Conservation (phyloP, 2,329 filamentous ascomycete genomes). For the Ceratocystis huliohia region DNA sequence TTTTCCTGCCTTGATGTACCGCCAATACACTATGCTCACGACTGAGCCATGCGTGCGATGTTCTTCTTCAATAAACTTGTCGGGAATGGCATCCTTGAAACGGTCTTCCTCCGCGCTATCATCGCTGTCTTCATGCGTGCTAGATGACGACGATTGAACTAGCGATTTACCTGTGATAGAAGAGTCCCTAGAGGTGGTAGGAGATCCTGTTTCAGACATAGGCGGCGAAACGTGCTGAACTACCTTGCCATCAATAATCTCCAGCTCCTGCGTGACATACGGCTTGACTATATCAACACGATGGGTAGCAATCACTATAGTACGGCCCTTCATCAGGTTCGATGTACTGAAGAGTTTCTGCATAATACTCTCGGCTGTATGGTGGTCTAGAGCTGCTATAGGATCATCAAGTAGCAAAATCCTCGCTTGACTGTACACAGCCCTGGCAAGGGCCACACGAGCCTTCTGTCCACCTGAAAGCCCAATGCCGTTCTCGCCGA, state of each 20-base stretch:
- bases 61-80: conserved; percentile 72
- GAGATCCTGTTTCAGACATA: not conserved
- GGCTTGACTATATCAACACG: conserved; percentile 62
- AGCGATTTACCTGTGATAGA: not conserved
- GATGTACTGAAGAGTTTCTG: conserved; percentile 44
- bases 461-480: conserved; percentile 53
- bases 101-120: conserved; percentile 2
- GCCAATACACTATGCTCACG: conserved; percentile 64
- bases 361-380: conserved; percentile 50
- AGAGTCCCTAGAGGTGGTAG: not conserved
- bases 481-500: conserved; percentile 51
- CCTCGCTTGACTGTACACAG: conserved; percentile 45
- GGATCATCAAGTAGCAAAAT: conserved; percentile 51
- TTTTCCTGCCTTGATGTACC: conserved; percentile 70
- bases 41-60: conserved; percentile 62
- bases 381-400: conserved; percentile 49
- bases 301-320: conserved; percentile 69
- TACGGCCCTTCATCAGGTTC: conserved; percentile 46
- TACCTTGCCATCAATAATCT: conserved; percentile 46
- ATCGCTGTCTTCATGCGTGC: not conserved
- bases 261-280: conserved; percentile 61
- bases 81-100: conserved; percentile 39
- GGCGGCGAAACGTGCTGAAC: not conserved
- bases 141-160: conserved; percentile 11
- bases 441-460: conserved; percentile 49